Evolutionary conservation across 768 basidiomycete species (phyloP), one percentile per base, ranked within the genome.

Genomic region (Lactarius quietus): DNA sequence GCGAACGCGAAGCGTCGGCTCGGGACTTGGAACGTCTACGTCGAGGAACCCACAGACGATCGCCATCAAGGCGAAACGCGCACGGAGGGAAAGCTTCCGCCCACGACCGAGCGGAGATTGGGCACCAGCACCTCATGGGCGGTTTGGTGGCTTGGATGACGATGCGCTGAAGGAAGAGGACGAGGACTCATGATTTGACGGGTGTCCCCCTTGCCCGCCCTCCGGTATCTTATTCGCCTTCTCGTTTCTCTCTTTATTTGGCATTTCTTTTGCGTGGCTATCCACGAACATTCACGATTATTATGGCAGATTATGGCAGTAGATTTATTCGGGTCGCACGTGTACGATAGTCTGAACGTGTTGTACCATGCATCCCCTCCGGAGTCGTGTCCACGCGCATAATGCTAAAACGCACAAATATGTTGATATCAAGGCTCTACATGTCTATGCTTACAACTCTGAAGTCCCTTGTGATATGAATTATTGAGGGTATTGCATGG

Each of bases 61-160:
- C 20, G 77, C 77, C 63, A 80, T 78, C 73, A 87, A 85, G 70
- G 81, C 82, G 35, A 75, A 80, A 45, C 76, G 85, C 58, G 83
- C 83, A 45, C 76, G 81, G 65, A 80, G 88, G 68, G 91, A 93
- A 77, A 93, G 91, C 74, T 94, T 93, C 75, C 90, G 85, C 72
- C 92, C 92, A 12, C 80, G 92, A 39, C 84, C 90, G 51, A 93
- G 91, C 70, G 75, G 86, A 23, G 91, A 92, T 68, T 79, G 76
- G 35, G 64, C 64, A 33, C 66, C 70, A 59, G 69, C 64, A 14
- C 68, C 54, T 2, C 68, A 65, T 9, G 70, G 59, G 31, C 66
- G 73, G 56, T 74, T 70, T 62, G 72, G 72, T 4, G 75, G 76
- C 5, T 68, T 74, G 54, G 68, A 72, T 8, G 74, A 71, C n/a